Evolutionary conservation across 2,329 filamentous ascomycete species (phyloP), one percentile per base, ranked within the genome.

Genomic region (Exophiala oligosperma): DNA sequence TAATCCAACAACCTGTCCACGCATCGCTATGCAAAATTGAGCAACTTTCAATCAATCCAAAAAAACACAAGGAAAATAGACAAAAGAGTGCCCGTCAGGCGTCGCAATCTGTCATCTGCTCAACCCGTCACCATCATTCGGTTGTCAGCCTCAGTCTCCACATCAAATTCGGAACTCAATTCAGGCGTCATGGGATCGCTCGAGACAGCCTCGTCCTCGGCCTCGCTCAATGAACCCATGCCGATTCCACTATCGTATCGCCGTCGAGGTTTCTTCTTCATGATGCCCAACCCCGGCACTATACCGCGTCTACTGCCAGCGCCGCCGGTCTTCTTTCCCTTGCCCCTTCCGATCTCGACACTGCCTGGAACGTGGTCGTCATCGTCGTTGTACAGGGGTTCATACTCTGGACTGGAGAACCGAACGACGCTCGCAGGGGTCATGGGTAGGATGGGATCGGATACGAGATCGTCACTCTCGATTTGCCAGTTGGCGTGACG

Each of bases 401-500:
- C 32, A 26, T 60, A 37, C 14, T 63, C 60, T 4, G 72, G 40
- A 43, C 40, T 43, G 7, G 40, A 72, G 62, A 76, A 79, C 14
- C 75, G 69, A 3, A 71, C 72, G 57, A 71, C 70, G 54, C 71
- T 74, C 29, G 74, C 69, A 2, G 77, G 77, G 1, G 77, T 79
- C 37, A 78, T 73, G 2, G 77, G 74, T 26, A 73, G 73, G 51
- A 71, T 49, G 24, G 75, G 28, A 68, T 72, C 52, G 66, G 63
- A 49, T 67, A 71, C 53, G 12, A 57, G 59, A 41, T 72, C 71
- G 49, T 72, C 64, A 44, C 72, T 71, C 54, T 69, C 70, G 12
- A 75, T 55, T 44, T 75, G 68, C 71, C 72, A 73, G 48, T 77
- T 77, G 17, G 74, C 74, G 6, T 68, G 64, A 21, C 74, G 71